Conservation (phyloP, 192 early-diverging fungal genomes). For the Chytriomyces confervae region DNA sequence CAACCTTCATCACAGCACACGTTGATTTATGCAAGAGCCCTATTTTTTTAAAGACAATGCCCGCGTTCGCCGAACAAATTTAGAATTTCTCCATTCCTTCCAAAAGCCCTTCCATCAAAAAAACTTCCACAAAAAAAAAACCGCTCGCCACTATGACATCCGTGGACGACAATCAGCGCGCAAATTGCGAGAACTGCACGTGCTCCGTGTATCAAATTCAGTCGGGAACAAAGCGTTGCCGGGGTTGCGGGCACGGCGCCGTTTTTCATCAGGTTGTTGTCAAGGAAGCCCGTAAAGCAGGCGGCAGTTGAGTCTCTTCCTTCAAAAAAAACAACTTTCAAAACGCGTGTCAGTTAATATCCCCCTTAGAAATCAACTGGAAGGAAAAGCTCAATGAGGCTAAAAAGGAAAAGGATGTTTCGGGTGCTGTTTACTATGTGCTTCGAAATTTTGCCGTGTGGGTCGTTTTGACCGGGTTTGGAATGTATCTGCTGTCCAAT, state of each 20-base stretch:
- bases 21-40: no score
- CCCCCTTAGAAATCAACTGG: slow-evolving; percentile 12
- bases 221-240: slow-evolving; percentile 26
- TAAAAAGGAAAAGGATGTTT: slow-evolving; percentile 26
- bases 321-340: neutral
- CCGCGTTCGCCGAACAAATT: no score
- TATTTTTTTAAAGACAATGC: no score
- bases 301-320: neutral
- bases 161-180: slow-evolving; percentile 20
- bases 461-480: neutral
- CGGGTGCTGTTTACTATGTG: slow-evolving; percentile 31
- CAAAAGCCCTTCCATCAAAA: no score
- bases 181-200: slow-evolving; percentile 26
- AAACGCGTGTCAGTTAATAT: neutral
- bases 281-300: neutral
- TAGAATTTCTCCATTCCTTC: no score
- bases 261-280: slow-evolving; percentile 13
- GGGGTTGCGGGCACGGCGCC: slow-evolving; percentile 26
- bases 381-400: slow-evolving; percentile 26
- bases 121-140: no score
- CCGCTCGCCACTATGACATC: neutral
- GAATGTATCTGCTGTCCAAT: slow-evolving; percentile 10
- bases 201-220: slow-evolving; percentile 19
- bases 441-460: slow-evolving; percentile 26
- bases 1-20: no score